phyloP scores from a whole-genome alignment of 441 rosid genomes.

The Viola pubescens region DNA sequence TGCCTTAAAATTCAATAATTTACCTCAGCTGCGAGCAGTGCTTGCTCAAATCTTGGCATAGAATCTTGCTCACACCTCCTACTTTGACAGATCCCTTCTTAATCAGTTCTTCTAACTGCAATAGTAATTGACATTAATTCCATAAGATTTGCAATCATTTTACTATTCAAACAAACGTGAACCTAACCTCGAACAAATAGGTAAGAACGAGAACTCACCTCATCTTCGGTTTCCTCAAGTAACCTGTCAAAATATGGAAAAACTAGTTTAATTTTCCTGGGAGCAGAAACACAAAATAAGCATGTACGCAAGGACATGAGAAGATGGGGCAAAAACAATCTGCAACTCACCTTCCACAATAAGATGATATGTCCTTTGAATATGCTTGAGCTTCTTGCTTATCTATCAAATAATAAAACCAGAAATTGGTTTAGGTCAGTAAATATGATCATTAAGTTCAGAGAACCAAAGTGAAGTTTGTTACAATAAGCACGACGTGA shows the following conservation, averaged over 20 bases:
- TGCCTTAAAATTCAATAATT: not conserved
- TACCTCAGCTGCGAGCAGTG: constrained; percentile 68
- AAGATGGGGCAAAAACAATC: constrained; percentile 5
- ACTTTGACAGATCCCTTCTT: constrained; percentile 61
- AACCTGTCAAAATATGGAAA: constrained; percentile 40
- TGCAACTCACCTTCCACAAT: constrained; percentile 77
- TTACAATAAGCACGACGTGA: not conserved
- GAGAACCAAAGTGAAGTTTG: not conserved
- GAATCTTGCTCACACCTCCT: constrained; percentile 64
- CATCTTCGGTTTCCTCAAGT: constrained; percentile 85
- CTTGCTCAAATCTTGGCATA: constrained; percentile 72
- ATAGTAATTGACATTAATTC: not conserved
- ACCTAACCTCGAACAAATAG: constrained; percentile 4
- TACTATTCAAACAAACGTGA: not conserved
- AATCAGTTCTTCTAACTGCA: constrained; percentile 61
- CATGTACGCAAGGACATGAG: no score
- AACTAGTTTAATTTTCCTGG: not conserved
- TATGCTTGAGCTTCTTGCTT: constrained; percentile 83
- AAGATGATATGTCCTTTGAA: constrained; percentile 77
- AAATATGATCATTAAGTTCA: not conserved
- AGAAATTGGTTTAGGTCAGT: constrained; percentile 7
- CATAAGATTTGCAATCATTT: constrained; percentile 8
- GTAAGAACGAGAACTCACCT: constrained; percentile 37
- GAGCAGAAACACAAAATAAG: no score
- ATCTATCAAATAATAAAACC: constrained; percentile 36